Evolutionary conservation across 2,329 filamentous ascomycete genomes (phyloP), one percentile per base, ranked within the genome.

Genomic region (Thielaviopsis cerberus): DNA sequence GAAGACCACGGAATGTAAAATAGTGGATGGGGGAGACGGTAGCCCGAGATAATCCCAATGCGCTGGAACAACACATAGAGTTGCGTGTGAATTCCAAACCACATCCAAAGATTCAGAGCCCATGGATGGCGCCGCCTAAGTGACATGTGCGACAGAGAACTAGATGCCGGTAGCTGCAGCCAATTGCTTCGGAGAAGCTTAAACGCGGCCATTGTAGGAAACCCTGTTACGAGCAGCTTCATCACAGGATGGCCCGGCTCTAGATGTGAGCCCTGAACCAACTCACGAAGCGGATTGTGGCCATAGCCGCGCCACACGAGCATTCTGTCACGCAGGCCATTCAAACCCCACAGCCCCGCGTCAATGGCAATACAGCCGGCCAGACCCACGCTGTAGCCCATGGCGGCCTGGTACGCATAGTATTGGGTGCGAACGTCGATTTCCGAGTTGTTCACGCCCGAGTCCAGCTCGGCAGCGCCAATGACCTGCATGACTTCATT

Each of bases 401-500:
- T 67, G 6, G 66, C 63, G 25, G 74, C 72, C 60, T 81, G 77
- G 54, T 76, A 74, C 8, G 67, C 66, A 30, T 72, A 67, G 61
- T 78, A 75, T 11, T 70, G 68, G 15, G 68, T 67, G n/a, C 71
- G 68, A 1, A 69, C 66, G 48, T 74, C 72, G 6, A 67, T 65
- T 55, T 74, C 70, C 4, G 69, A 68, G 3, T 71, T 69, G 23
- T 68, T 65, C 3, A 64, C 64, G 7, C 68, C 67, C 55, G 73
- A 74, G 57, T 81, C 78, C 15, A 78, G 76, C 63, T 82, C 79
- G 8, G 78, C 79, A 4, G 81, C 79, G 4, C 79, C 79, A 45
- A 82, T 81, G 10, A 80, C 77, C 20, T 75, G 72, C 79, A 82
- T 82, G 3, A 82, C 79, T 62, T 82, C 78, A 62, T 82, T 82